Evolutionary conservation across 371 early-diverging fungal genomes (phyloP), one percentile per base, ranked within the genome.

Genomic region (Rhizomucor pusillus): DNA sequence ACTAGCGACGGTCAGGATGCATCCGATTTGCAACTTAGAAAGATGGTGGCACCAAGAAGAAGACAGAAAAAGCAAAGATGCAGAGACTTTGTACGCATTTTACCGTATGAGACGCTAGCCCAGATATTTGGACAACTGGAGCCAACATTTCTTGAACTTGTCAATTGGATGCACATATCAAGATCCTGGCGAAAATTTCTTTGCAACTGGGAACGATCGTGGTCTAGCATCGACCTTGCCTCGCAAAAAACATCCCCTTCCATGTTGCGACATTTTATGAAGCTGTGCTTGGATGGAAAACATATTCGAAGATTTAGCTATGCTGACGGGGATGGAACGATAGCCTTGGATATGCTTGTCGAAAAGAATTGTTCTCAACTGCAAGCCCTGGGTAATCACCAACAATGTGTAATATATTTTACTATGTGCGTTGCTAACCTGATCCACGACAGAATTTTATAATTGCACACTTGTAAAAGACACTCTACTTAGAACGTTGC

Each of bases 71-170:
- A 45, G 12, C 22, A 14, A 35, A 29, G 39, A 22, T 35, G 22
- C 18, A 33, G 49, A 29, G 71, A 75, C 34, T 63, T 67, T 36
- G 59, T 68, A 47, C 51, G 43, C n/a, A n/a, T 62, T 1, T 41
- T 76, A 2, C 77, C 77, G 0, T 68, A 61, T 18, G 77, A 76
- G 36, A 47, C 73, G 11, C 56, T 67, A 3, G 62, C 51, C 1
- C 44, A 46, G 3, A 76, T 76, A 2, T 73, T 76, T 29, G 46
- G 47, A 5, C 46, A 52, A 37, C 41, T 76, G 1, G 3, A 3
- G 29, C 29, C 29, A 29, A 57, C 77, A 1, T 71, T 76, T 52
- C 56, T 66, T 20, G 57, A 69, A 34, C 59, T 66, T 4, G 35
- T 71, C 6, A 62, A 57, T 16, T 76, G 73, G 16, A 62, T 67